phyloP scores from a whole-genome alignment of 768 basidiomycete species.

The Pleurotus tuber-regium region DNA sequence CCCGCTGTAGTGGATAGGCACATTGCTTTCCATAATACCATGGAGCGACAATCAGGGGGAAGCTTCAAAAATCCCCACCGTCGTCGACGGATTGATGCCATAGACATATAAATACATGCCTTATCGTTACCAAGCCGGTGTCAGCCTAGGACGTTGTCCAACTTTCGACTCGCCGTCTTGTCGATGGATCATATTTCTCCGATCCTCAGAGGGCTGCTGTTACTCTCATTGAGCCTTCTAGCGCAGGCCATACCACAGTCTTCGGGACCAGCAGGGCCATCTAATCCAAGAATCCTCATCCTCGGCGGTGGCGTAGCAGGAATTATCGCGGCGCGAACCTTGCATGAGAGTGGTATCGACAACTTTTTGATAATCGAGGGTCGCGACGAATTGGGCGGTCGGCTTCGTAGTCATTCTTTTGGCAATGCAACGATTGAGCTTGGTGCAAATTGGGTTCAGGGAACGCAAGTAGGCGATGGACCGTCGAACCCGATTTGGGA shows the following conservation, averaged over 20 bases:
- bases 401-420: slow-evolving; percentile 48
- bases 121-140: too few relatives aligned
- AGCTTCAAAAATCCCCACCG: too few relatives aligned
- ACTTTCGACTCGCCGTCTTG: too few relatives aligned
- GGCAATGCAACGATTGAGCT: slow-evolving; percentile 48
- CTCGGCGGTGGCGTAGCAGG: slow-evolving; percentile 68
- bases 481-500: slow-evolving; percentile 58
- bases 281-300: slow-evolving; percentile 43
- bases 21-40: too few relatives aligned
- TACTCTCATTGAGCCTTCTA: neutral
- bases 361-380: slow-evolving; percentile 64
- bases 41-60: too few relatives aligned
- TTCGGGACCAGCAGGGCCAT: neutral
- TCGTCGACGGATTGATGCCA: too few relatives aligned
- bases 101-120: too few relatives aligned
- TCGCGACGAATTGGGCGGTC: slow-evolving; percentile 56
- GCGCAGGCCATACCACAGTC: neutral
- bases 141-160: too few relatives aligned
- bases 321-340: slow-evolving; percentile 59
- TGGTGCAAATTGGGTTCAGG: slow-evolving; percentile 58
- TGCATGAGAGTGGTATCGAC: slow-evolving; percentile 50
- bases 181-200: too few relatives aligned
- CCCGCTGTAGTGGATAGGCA: too few relatives aligned
- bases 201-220: neutral
- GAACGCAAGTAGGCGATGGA: slow-evolving; percentile 42